Evolutionary conservation across 2,329 filamentous ascomycete species (phyloP).

Genomic region (Colletotrichum scovillei): DNA sequence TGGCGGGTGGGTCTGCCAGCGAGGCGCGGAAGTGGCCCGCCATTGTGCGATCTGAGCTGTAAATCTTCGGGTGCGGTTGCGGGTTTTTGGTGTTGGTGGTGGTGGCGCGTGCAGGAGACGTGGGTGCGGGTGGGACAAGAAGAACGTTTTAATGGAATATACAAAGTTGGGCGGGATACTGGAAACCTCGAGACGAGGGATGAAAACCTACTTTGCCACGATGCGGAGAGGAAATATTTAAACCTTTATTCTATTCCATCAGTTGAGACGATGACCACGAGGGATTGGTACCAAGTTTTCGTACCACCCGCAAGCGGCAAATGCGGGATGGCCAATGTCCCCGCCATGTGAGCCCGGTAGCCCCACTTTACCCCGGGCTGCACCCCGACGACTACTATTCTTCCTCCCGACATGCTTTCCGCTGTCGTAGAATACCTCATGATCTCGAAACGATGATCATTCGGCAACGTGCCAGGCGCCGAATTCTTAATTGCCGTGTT

Average conservation of each 20-base stretch:
- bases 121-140: not conserved
- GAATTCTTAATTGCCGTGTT: too few relatives aligned
- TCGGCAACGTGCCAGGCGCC: not conserved
- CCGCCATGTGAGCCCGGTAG: not conserved
- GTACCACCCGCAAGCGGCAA: not conserved
- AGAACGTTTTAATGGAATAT: too few relatives aligned
- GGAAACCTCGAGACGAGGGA: too few relatives aligned
- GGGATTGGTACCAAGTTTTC: not conserved
- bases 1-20: slow-evolving; percentile 15
- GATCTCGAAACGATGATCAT: not conserved
- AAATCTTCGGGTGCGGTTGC: not conserved
- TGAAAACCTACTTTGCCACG: not conserved
- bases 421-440: too few relatives aligned
- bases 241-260: not conserved
- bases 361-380: not conserved
- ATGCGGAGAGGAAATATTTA: not conserved
- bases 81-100: not conserved
- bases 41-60: not conserved
- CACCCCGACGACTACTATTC: too few relatives aligned
- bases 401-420: not conserved
- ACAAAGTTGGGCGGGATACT: not conserved
- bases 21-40: slow-evolving; percentile 28
- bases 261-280: not conserved
- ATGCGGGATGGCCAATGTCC: not conserved
- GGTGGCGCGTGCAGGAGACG: not conserved